Base-by-base conservation (phyloP, 1,284 basidiomycete genomes). In the Rhodotorula mucilaginosa region DNA sequence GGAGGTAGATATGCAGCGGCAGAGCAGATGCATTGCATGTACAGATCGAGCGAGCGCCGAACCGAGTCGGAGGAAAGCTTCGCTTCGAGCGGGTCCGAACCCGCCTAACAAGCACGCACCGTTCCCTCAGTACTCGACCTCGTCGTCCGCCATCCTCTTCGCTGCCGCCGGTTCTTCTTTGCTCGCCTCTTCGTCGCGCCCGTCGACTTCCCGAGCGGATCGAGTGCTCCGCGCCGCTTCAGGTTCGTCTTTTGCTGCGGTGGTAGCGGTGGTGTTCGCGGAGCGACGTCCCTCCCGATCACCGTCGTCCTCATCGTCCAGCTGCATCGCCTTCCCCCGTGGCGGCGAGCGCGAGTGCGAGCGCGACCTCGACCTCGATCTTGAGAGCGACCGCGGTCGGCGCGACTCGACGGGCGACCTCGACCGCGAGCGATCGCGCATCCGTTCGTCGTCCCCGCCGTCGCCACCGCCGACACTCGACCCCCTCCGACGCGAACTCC, bases 41-140 rank as follows among this genome's bases (percentile, higher is more conserved):
- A 34, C 34, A 34, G 34, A 34, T 34, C 34, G 34, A 26, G 26
- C 26, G 26, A 26, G 26, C 26, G 26, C 26, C 26, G 26, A 26
- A 26, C 26, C 26, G 26, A 26, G 34, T 34, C 34, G 34, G 34
- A 34, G 7, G 34, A 34, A 34, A 34, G 34, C 34, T 34, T 34
- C 34, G 34, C 34, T 34, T 34, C 34, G 7, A 34, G 34, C 34
- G 34, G 34, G 34, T 34, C 34, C 26, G 26, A 26, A 26, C 26
- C 34, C 34, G 34, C 34, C 34, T 34, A 4, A 34, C 34, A 7
- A 4, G 34, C 34, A 34, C 34, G 34, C 34, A 34, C 34, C 34
- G 34, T 34, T 34, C 7, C 7, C 34, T 34, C 34, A 34, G 34
- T 34, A 71, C 57, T 71, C 69, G 52, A 71, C 65, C 16, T 71